Percentiles rank a stretch among this genome's conserved stretches.
phyloP scores from a whole-genome alignment of 768 basidiomycete species.

The Naganishia antarctica region DNA sequence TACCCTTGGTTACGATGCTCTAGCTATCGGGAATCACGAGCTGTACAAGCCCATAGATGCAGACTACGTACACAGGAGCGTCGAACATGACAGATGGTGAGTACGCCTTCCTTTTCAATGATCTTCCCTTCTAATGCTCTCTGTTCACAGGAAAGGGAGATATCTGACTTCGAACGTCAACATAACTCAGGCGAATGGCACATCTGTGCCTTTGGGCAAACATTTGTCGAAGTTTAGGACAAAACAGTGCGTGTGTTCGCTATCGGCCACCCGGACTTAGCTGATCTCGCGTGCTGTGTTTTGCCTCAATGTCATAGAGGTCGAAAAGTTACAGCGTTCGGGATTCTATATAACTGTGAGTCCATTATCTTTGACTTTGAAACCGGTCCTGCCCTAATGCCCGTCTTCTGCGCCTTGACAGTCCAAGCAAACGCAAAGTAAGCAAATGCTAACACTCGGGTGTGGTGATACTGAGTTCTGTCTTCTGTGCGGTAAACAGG shows the following conservation, averaged over 20 bases:
- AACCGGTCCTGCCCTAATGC: no score
- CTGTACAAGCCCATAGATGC: slow-evolving; percentile 56
- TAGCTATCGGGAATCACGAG: slow-evolving; percentile 86
- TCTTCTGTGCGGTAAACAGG: slow-evolving; percentile 26
- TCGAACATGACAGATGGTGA: slow-evolving; percentile 16
- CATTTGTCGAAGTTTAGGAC: slow-evolving; percentile 69
- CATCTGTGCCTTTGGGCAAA: slow-evolving; percentile 51
- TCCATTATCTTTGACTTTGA: no score
- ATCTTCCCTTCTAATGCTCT: no score
- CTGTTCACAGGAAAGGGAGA: slow-evolving; percentile 40
- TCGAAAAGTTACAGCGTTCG: slow-evolving; percentile 69
- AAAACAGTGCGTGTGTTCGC: slow-evolving; percentile 55
- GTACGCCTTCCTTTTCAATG: not conserved
- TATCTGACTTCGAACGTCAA: slow-evolving; percentile 83
- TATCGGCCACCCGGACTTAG: no score
- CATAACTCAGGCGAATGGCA: slow-evolving; percentile 60
- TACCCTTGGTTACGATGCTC: slow-evolving; percentile 70
- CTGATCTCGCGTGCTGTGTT: no score
- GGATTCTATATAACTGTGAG: slow-evolving; percentile 67
- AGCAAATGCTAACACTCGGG: not conserved
- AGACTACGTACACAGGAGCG: slow-evolving; percentile 4
- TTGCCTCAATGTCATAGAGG: no score
- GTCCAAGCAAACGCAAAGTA: slow-evolving; percentile 53
- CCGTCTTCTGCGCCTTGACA: no score
- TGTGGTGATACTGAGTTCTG: not conserved